Evolutionary conservation across 2,329 filamentous ascomycete genomes (phyloP), one percentile per base, ranked within the genome.

Genomic region (Fusarium mangiferae): DNA sequence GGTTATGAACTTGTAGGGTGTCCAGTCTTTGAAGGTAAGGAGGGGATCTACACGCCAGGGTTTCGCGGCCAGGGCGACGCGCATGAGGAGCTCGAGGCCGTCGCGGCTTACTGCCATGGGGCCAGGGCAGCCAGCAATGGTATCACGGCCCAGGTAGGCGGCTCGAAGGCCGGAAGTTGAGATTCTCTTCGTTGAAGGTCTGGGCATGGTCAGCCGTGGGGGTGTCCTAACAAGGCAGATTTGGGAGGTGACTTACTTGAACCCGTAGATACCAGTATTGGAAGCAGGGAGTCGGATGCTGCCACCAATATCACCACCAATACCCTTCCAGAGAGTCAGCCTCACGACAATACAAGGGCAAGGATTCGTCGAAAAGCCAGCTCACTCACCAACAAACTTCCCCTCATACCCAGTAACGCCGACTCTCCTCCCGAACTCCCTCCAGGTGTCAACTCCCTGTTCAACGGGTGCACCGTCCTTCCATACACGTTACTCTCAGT

Each of bases 401-500:
- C 85, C 7, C 83, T 78, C 38, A 85, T 78, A 6, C 82, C 83
- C 7, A 86, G 46, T 1, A 85, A 72, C 0, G 85, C 83, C 1
- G 78, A 80, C 62, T 85, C 84, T 3, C 92, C 92, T 15, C 92
- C 92, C 0, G 88, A 90, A 18, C 87, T 90, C 5, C 92, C 92
- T 11, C 92, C 92, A 0, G 90, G 85, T 0, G 88, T 90, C 38
- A 91, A 83, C 26, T 85, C 82, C 3, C 88, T 85, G 68, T 92
- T 92, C 62, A 87, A 83, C 0, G 92, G 91, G 76, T 92, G 93
- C 9, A 92, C 81, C 0, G 89, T 89, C 39, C 88, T 85, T 3
- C 90, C 91, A 67, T 88, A 90, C 26, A 92, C 80, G 73, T 93
- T 92, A 75, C 91, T 92, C 49, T 87, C 85, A 5, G 86, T 88